These are phyloP conservation scores for Aspergillus intermedius DNA, from an alignment of 2,329 filamentous ascomycete genomes.

Conservation along the genomic window DNA sequence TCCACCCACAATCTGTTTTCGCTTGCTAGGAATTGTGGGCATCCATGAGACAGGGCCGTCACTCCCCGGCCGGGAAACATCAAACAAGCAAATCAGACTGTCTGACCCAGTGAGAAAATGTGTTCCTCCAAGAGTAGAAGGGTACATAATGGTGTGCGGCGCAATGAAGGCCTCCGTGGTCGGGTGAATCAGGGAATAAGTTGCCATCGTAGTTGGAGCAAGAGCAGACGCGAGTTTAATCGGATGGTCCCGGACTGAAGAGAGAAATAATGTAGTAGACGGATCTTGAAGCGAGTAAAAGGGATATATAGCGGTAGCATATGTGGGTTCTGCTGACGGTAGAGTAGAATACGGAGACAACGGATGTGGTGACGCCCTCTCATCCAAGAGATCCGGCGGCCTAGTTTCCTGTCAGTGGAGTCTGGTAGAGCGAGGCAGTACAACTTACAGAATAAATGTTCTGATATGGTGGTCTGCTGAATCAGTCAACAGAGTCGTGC, in stretches of 20 bases:
- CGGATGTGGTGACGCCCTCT: conserved; percentile 23
- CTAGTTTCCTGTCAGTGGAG: conserved; percentile 19
- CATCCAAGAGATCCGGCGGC: conserved; percentile 44
- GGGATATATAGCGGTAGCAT: conserved; percentile 50
- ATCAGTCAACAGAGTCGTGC: conserved; percentile 51
- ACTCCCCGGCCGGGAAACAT: conserved; percentile 42
- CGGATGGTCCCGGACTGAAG: conserved; percentile 49
- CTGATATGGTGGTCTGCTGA: conserved; percentile 47
- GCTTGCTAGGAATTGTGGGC: conserved; percentile 45
- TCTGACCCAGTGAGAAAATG: conserved; percentile 54
- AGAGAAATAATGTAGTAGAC: conserved; percentile 45
- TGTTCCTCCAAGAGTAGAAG: conserved; percentile 36
- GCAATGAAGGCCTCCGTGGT: conserved; percentile 52
- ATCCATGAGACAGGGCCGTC: conserved; percentile 41
- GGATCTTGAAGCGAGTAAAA: conserved; percentile 48
- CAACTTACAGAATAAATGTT: conserved; percentile 47
- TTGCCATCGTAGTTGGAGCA: conserved; percentile 41
- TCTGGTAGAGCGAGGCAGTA: not conserved
- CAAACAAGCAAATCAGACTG: conserved; percentile 51
- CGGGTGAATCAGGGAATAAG: conserved; percentile 50
- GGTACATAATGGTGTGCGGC: conserved; percentile 52
- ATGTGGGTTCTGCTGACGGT: conserved; percentile 44
- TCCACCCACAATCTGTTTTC: conserved; percentile 41
- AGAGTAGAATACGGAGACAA: conserved; percentile 44
- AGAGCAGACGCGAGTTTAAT: conserved; percentile 52